phyloP scores from a whole-genome alignment of 306 rosid genomes.

The Elaeagnus macrophylla region DNA sequence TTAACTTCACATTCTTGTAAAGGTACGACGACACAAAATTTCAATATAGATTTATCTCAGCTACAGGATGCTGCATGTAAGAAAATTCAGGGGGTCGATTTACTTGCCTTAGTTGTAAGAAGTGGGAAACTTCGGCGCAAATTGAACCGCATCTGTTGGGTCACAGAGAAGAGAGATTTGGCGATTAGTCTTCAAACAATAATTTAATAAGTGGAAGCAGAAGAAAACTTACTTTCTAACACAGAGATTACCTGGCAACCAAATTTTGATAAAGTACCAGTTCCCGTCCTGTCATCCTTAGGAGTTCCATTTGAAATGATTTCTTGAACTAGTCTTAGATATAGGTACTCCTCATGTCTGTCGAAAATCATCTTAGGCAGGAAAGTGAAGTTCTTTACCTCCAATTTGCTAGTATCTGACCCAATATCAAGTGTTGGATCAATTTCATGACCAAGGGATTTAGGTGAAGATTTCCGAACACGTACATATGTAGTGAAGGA shows the following conservation, averaged over 20 bases:
- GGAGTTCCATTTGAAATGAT: slow-evolving; percentile 63
- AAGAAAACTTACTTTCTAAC: slow-evolving; percentile 6
- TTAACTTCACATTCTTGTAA: slow-evolving; percentile 6
- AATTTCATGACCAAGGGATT: slow-evolving; percentile 33
- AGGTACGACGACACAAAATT: slow-evolving; percentile 7
- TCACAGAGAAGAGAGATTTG: slow-evolving; percentile 14
- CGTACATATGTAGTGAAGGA: slow-evolving; percentile 76
- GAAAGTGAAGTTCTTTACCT: slow-evolving; percentile 63
- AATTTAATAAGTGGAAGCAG: slow-evolving; percentile 8
- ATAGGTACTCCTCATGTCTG: slow-evolving; percentile 72
- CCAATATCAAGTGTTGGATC: slow-evolving; percentile 27
- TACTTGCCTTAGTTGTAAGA: slow-evolving; percentile 81
- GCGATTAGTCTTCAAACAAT: neutral
- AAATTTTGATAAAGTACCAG: slow-evolving; percentile 87
- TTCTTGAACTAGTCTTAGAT: slow-evolving; percentile 73
- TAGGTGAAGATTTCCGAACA: slow-evolving; percentile 49
- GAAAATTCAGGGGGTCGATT: slow-evolving; percentile 14
- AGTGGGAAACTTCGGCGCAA: slow-evolving; percentile 79
- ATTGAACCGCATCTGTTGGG: slow-evolving; percentile 74
- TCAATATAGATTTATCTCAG: neutral
- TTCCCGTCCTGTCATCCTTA: slow-evolving; percentile 93
- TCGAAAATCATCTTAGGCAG: slow-evolving; percentile 80
- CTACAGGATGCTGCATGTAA: slow-evolving; percentile 3
- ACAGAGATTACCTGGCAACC: slow-evolving; percentile 74
- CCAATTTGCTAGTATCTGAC: slow-evolving; percentile 39